Base-by-base conservation (phyloP, 495 filamentous ascomycete species). In the Hypoxylon perforatum region DNA sequence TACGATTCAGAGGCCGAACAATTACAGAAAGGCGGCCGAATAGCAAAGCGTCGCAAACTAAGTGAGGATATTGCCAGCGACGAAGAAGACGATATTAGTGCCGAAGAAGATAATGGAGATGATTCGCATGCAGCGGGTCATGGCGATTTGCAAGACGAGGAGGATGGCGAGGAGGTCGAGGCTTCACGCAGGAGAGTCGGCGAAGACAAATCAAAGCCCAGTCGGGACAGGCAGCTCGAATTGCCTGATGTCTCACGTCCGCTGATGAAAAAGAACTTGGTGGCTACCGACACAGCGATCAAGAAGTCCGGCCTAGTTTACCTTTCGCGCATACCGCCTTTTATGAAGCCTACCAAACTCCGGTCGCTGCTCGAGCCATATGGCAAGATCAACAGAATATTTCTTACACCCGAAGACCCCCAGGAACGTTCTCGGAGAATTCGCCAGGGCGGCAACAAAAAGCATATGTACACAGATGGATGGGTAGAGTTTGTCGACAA, bases 401-500 rank as follows among this genome's bases (percentile, higher is more conserved):
- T 97, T 77, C 86, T 98, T 0, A 84, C 92, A 0, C 95, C 94
- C 4, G 91, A 93, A 73, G 87, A 93, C 67, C 84, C 86, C 0
- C 72, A 84, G 21, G 79, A 84, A 9, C 88, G 90, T 50, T 77
- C 80, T 49, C 77, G 76, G 25, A 87, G 91, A 12, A 76, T 91
- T 7, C 81, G 82, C 22, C 83, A 80, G 38, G 90, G 91, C n/a
- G 90, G 91, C 21, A 97, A 97, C 76, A 95, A 94, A 76, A 94
- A 96, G 72, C 87, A 90, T 59, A 86, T 82, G 14, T 99, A 90
- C 76, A 88, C 87, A 5, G 96, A 98, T 73, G 95, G 95, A 1
- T 99, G 95, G 95, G 87, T 98, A 15, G 95, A 99, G 71, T 97
- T 96, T 69, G 75, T 85, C 19, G 88, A 91, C 73, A 88, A 87